Conservation (phyloP, 306 rosid species). For the Amphicarpaea edgeworthii region DNA sequence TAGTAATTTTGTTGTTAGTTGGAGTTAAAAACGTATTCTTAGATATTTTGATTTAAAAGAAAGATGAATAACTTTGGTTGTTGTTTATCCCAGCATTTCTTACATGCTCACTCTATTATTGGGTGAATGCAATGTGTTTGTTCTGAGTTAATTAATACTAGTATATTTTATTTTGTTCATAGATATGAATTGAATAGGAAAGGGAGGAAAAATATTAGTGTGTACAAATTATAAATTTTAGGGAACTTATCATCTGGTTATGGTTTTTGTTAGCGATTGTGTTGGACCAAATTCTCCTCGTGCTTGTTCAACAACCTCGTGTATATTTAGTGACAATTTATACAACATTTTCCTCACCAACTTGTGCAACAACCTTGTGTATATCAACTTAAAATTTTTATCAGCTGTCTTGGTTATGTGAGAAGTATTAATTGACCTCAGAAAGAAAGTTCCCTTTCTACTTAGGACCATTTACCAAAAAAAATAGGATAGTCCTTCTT, state of each 20-base stretch:
- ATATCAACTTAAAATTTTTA: too few species aligned
- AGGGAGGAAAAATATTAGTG: not conserved
- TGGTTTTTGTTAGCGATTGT: not conserved
- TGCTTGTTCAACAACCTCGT: too few species aligned
- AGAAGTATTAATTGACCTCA: too few species aligned
- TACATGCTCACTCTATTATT: conserved; percentile 2
- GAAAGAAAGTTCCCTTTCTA: too few species aligned
- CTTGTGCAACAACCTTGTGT: too few species aligned
- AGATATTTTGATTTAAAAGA: conserved; percentile 28
- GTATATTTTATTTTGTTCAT: not conserved
- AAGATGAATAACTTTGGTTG: conserved; percentile 20
- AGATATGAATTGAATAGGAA: not conserved
- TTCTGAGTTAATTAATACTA: not conserved
- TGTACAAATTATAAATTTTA: not conserved
- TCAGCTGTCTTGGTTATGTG: too few species aligned
- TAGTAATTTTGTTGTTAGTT: not conserved
- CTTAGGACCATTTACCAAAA: too few species aligned
- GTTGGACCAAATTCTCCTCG: too few species aligned
- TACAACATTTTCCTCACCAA: too few species aligned
- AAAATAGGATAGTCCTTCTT: too few species aligned
- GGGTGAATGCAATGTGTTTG: conserved; percentile 15
- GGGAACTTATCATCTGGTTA: not conserved
- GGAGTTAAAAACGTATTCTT: conserved; percentile 9
- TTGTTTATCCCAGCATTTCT: conserved; percentile 6
- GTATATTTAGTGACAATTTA: too few species aligned